A percentile compares a stretch with the other conserved stretches of the same genome.
Evolutionary conservation across 1,139 yeast species (phyloP).

Genomic region (Suhomyces bolitotheri): DNA sequence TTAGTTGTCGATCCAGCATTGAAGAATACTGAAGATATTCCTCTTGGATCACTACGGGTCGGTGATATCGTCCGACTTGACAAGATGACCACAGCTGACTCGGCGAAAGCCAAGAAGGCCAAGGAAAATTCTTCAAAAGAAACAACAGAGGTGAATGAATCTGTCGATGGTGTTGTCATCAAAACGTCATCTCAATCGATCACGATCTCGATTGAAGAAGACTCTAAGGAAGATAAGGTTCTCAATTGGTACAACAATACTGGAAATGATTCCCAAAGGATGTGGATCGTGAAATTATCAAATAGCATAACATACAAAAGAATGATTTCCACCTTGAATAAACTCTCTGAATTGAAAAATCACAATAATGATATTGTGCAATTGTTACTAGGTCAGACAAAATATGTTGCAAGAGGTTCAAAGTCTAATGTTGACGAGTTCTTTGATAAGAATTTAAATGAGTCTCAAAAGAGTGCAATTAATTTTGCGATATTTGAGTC

Average conservation of each 20-base stretch:
- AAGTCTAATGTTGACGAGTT: constrained; percentile 26
- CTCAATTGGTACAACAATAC: constrained; percentile 47
- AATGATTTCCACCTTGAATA: constrained; percentile 78
- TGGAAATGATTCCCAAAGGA: constrained; percentile 36
- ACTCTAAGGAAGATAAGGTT: constrained; percentile 47
- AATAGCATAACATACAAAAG: constrained; percentile 72
- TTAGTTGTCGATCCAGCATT: constrained; percentile 62
- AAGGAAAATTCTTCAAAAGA: constrained; percentile 14
- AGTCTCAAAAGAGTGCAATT: constrained; percentile 58
- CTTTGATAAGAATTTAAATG: constrained; percentile 57
- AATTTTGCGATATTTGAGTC: constrained; percentile 41
- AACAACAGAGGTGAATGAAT: constrained; percentile 20
- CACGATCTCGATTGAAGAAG: constrained; percentile 61
- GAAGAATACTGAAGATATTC: constrained; percentile 35
- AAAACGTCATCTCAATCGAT: constrained; percentile 48
- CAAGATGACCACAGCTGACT: constrained; percentile 28
- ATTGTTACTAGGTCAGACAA: constrained; percentile 45
- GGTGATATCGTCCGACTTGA: constrained; percentile 76
- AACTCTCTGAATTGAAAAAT: constrained; percentile 51
- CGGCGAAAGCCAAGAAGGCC: constrained; percentile 19
- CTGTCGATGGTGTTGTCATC: constrained; percentile 62
- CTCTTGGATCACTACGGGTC: constrained; percentile 59
- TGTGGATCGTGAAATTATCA: constrained; percentile 67
- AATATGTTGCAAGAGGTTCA: constrained; percentile 20
- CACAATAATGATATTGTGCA: constrained; percentile 39